phyloP scores from a whole-genome alignment of 768 basidiomycete genomes.

The Atractiella rhizophila region DNA sequence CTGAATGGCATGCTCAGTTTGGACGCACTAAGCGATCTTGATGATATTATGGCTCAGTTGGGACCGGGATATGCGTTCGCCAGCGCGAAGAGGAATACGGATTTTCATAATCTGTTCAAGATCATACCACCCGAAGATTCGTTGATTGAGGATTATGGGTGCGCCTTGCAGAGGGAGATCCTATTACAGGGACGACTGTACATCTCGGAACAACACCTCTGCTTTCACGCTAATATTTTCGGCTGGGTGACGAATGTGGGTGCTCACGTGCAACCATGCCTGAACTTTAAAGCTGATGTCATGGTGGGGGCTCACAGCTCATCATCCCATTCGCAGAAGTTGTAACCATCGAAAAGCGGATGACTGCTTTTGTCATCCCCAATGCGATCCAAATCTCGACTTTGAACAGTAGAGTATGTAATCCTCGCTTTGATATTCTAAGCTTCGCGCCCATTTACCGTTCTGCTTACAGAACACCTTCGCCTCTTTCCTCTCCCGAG shows the following conservation, averaged over 20 bases:
- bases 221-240: conserved; percentile 97
- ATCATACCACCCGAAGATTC: conserved; percentile 82
- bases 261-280: conserved; percentile 6
- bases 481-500: conserved; percentile 83
- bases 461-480: conserved; percentile 71
- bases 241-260: conserved; percentile 94
- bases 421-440: no score
- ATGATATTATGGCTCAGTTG: conserved; percentile 15
- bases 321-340: conserved; percentile 73
- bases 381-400: conserved; percentile 84
- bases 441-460: not conserved
- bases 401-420: conserved; percentile 27
- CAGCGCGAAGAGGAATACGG: conserved; percentile 73
- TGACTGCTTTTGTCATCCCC: conserved; percentile 93
- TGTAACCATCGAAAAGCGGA: conserved; percentile 68
- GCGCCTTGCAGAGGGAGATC: conserved; percentile 86
- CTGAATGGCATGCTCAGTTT: conserved; percentile 10
- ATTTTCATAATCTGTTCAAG: conserved; percentile 84
- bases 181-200: conserved; percentile 85
- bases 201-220: conserved; percentile 96
- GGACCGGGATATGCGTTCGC: conserved; percentile 54
- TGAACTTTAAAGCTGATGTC: not conserved
- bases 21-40: conserved; percentile 15
- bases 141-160: conserved; percentile 96
- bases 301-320: conserved; percentile 29